These are phyloP conservation scores for Monosporascus sp. DNA, from an alignment of 2,329 filamentous ascomycete genomes.

Conservation along the genomic window DNA sequence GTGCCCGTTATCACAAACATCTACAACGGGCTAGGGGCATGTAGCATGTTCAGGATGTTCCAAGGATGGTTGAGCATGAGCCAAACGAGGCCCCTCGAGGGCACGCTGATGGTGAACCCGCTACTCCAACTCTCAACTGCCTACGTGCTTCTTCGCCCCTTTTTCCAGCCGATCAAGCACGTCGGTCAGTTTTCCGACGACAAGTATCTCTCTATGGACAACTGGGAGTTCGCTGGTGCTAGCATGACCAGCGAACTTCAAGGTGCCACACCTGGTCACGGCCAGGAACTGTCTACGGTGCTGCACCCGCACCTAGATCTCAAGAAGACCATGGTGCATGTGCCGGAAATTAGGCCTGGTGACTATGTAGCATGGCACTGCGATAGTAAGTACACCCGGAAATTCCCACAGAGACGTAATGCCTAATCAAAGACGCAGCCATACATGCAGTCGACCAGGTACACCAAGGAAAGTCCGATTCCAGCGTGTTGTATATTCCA, in stretches of 20 bases:
- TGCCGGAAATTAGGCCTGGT: conserved; percentile 63
- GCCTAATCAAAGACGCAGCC: conserved; percentile 22
- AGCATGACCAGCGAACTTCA: conserved; percentile 56
- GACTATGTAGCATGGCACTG: conserved; percentile 85
- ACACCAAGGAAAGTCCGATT: conserved; percentile 67
- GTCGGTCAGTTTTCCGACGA: conserved; percentile 35
- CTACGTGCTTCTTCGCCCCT: conserved; percentile 77
- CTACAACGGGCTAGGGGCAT: conserved; percentile 76
- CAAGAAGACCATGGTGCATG: conserved; percentile 63
- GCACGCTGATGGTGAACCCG: conserved; percentile 78
- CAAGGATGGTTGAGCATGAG: conserved; percentile 88
- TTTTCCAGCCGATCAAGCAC: conserved; percentile 57
- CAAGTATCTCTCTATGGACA: conserved; percentile 45
- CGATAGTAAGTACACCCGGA: conserved; percentile 44
- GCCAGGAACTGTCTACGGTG: conserved; percentile 60
- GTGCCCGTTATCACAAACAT: conserved; percentile 65
- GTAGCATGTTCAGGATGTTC: conserved; percentile 80
- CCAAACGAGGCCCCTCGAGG: conserved; percentile 64
- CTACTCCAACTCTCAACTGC: conserved; percentile 69
- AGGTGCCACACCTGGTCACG: conserved; percentile 62
- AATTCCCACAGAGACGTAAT: conserved; percentile 19
- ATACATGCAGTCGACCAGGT: conserved; percentile 81
- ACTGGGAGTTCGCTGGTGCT: conserved; percentile 53
- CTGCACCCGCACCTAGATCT: conserved; percentile 69
- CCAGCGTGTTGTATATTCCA: conserved; percentile 84